Percentiles rank a stretch among this genome's conserved stretches.
Evolutionary conservation across 2,329 filamentous ascomycete genomes (phyloP).

Genomic region (Magnaporthales sp.): DNA sequence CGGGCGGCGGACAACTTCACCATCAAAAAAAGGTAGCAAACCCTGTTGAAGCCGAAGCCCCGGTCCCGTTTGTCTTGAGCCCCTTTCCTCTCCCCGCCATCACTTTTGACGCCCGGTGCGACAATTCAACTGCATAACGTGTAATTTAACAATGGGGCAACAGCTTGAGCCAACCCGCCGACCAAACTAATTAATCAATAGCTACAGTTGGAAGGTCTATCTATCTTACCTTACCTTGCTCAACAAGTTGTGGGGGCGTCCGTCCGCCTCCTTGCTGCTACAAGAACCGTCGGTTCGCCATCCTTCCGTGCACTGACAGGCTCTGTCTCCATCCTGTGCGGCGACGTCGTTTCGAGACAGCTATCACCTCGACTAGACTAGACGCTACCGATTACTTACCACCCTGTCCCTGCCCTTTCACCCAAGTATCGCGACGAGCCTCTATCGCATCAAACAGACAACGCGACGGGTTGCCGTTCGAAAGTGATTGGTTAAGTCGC

Average conservation of each 20-base stretch:
- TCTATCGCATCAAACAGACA: neutral
- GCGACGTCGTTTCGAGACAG: neutral
- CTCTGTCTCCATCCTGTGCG: neutral
- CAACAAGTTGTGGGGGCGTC: neutral
- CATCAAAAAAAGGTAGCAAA: neutral
- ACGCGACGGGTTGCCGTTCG: neutral
- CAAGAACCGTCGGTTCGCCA: constrained; percentile 2
- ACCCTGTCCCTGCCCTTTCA: neutral
- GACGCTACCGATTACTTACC: neutral
- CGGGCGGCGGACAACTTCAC: neutral
- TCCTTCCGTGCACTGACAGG: constrained; percentile 1
- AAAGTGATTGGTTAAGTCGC: neutral
- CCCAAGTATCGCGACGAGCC: neutral
- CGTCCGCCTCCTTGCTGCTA: neutral
- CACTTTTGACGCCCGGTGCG: neutral
- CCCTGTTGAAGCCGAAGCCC: neutral
- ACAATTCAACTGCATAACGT: neutral
- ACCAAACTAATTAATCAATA: neutral
- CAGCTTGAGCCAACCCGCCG: too few relatives aligned
- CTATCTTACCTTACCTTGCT: neutral
- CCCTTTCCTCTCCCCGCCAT: neutral
- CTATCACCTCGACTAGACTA: neutral
- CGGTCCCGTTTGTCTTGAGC: neutral
- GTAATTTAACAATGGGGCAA: neutral
- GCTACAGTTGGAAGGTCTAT: neutral